phyloP scores from a whole-genome alignment of 495 filamentous ascomycete genomes.

The Talaromyces adpressus region DNA sequence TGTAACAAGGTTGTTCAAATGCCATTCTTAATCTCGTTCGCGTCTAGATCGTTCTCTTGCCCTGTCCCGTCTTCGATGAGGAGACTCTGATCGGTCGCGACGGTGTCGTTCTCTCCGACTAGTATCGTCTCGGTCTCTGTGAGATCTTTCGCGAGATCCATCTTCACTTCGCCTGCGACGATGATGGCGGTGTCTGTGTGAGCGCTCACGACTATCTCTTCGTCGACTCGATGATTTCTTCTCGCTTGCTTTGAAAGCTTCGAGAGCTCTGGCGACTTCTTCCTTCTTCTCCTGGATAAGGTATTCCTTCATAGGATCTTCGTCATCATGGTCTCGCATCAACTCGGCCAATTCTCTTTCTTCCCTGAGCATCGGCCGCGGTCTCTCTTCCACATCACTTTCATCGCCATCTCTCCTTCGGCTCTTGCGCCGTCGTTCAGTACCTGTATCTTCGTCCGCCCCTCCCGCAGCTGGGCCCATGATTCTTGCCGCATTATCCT shows the following conservation, averaged over 20 bases:
- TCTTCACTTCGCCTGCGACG: conserved; percentile 32
- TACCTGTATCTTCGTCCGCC: conserved; percentile 15
- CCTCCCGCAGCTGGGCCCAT: conserved; percentile 20
- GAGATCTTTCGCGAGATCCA: conserved; percentile 19
- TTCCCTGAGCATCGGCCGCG: conserved; percentile 49
- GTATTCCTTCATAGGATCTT: conserved; percentile 95
- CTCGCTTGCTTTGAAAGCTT: conserved; percentile 40
- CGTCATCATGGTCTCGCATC: conserved; percentile 78
- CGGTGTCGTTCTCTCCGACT: conserved; percentile 14
- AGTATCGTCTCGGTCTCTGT: conserved; percentile 8
- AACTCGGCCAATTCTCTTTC: conserved; percentile 73
- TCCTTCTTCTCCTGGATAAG: conserved; percentile 83
- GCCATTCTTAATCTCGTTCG: background rate
- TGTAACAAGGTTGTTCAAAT: background rate
- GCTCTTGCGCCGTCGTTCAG: conserved; percentile 34
- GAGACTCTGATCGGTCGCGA: conserved; percentile 8
- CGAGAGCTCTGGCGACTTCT: conserved; percentile 66
- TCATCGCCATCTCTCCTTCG: conserved; percentile 32
- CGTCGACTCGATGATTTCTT: conserved; percentile 30
- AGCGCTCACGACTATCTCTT: conserved; percentile 30
- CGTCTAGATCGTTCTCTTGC: background rate
- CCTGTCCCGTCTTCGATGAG: background rate
- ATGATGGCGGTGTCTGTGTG: conserved; percentile 43
- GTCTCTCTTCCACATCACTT: conserved; percentile 27
- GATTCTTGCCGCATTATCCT: conserved; percentile 42